Percentiles rank a stretch among this genome's conserved stretches.
phyloP scores from a whole-genome alignment of 495 filamentous ascomycete species.

The Penicillium ochrochloron region DNA sequence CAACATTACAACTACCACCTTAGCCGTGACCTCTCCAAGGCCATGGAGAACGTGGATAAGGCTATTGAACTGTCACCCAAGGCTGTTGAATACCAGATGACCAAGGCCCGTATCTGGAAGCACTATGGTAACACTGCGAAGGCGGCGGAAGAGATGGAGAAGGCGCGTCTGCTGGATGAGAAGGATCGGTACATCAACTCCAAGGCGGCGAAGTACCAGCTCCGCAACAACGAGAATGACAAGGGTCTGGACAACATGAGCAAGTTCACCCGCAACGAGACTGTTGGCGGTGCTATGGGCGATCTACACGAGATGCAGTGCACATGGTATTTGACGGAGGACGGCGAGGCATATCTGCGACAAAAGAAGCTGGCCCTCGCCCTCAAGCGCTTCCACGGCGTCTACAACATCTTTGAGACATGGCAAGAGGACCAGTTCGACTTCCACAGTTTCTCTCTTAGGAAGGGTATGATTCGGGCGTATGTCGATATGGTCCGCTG shows the following conservation, averaged over 20 bases:
- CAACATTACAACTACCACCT: slow-evolving; percentile 96
- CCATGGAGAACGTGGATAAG: slow-evolving; percentile 80
- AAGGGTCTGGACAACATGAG: slow-evolving; percentile 86
- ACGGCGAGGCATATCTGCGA: slow-evolving; percentile 86
- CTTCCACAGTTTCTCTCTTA: slow-evolving; percentile 94
- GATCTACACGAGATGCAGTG: slow-evolving; percentile 99
- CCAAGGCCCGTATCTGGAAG: slow-evolving; percentile 93
- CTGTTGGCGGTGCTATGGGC: slow-evolving; percentile 81
- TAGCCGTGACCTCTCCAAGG: slow-evolving; percentile 81
- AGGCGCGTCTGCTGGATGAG: slow-evolving; percentile 80
- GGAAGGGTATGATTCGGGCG: slow-evolving; percentile 92
- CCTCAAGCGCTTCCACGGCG: slow-evolving; percentile 84
- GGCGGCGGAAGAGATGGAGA: slow-evolving; percentile 86
- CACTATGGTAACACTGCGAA: slow-evolving; percentile 80
- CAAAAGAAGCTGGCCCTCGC: slow-evolving; percentile 83
- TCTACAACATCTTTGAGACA: slow-evolving; percentile 91
- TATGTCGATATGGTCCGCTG: slow-evolving; percentile 96
- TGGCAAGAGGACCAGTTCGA: slow-evolving; percentile 99
- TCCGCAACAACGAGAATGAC: slow-evolving; percentile 90
- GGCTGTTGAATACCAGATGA: slow-evolving; percentile 92
- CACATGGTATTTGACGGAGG: slow-evolving; percentile 95
- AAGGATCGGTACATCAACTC: slow-evolving; percentile 98
- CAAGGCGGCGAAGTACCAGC: slow-evolving; percentile 95
- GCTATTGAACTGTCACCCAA: slow-evolving; percentile 74
- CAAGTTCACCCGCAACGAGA: slow-evolving; percentile 91